phyloP scores from a whole-genome alignment of 805 yeast species.

The Osmozyma mogii region DNA sequence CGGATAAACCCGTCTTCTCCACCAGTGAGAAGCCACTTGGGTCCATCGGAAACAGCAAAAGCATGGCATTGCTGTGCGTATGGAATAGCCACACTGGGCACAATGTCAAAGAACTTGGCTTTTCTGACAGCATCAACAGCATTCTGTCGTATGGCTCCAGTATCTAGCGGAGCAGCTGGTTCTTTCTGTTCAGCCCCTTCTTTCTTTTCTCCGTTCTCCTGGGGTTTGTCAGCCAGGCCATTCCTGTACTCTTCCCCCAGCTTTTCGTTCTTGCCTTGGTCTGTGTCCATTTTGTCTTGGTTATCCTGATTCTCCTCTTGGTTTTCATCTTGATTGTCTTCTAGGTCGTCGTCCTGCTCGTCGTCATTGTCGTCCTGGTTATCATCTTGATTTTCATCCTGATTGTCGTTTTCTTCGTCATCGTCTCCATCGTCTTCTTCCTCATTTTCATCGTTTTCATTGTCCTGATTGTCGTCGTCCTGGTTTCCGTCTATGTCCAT shows the following conservation, averaged over 20 bases:
- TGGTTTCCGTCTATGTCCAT: constrained; percentile 8
- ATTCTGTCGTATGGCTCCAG: constrained; percentile 11
- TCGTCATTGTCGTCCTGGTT: constrained; percentile 13
- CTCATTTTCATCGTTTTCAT: constrained; percentile 15
- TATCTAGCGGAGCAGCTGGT: constrained; percentile 1
- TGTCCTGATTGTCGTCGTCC: constrained; percentile 14
- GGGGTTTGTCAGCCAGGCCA: background rate
- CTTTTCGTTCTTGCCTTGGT: constrained; percentile 1
- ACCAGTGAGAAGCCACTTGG: constrained; percentile 85
- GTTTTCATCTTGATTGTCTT: constrained; percentile 1
- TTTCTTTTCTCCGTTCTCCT: background rate
- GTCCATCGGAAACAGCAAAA: constrained; percentile 67
- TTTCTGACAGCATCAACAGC: constrained; percentile 37
- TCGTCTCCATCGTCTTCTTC: constrained; percentile 21
- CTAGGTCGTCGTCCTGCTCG: constrained; percentile 5
- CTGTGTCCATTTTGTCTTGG: constrained; percentile 1
- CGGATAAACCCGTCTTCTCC: constrained; percentile 94
- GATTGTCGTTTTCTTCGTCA: constrained; percentile 19
- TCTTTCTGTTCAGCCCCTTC: background rate
- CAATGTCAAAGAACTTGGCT: constrained; percentile 57
- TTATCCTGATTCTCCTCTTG: constrained; percentile 2
- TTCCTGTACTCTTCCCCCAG: background rate
- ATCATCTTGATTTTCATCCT: constrained; percentile 15
- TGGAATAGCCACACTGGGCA: constrained; percentile 84
- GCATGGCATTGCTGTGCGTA: constrained; percentile 74